Evolutionary conservation across 345 rosid species (phyloP).

Genomic region (Dipteronia dyeriana): DNA sequence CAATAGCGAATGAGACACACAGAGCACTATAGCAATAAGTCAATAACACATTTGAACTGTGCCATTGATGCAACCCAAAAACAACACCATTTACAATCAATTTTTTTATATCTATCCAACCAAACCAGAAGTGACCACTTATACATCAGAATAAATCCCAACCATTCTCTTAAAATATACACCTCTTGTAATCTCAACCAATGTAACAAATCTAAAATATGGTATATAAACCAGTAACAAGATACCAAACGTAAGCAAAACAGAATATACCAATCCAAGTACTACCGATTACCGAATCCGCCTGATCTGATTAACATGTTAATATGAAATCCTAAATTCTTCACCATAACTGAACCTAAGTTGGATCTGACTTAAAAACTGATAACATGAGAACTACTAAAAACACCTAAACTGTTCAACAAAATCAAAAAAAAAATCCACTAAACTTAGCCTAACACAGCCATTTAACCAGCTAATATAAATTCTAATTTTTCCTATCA

Average conservation of each 20-base stretch:
- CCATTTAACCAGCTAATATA: not conserved
- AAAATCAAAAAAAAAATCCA: too few species aligned
- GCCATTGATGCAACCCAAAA: not conserved
- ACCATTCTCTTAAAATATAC: constrained; percentile 8
- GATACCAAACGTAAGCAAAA: not conserved
- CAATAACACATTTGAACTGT: not conserved
- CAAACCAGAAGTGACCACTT: constrained; percentile 2
- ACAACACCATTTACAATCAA: not conserved
- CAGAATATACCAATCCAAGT: not conserved
- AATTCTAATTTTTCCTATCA: not conserved
- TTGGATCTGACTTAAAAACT: too few species aligned
- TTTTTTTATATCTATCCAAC: not conserved
- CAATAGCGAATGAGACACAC: not conserved
- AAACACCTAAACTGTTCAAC: too few species aligned
- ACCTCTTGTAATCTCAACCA: constrained; percentile 6
- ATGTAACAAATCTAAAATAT: not conserved
- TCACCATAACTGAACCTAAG: not conserved
- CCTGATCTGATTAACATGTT: not conserved
- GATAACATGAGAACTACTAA: too few species aligned
- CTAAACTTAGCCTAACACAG: constrained; percentile 11
- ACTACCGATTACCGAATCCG: not conserved
- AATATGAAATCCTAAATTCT: constrained; percentile 18
- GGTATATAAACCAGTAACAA: constrained; percentile 2
- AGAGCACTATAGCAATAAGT: not conserved
- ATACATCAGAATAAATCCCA: not conserved